These are phyloP conservation scores for Colletotrichum sp. DNA, from an alignment of 2,329 filamentous ascomycete genomes.

Conservation along the genomic window DNA sequence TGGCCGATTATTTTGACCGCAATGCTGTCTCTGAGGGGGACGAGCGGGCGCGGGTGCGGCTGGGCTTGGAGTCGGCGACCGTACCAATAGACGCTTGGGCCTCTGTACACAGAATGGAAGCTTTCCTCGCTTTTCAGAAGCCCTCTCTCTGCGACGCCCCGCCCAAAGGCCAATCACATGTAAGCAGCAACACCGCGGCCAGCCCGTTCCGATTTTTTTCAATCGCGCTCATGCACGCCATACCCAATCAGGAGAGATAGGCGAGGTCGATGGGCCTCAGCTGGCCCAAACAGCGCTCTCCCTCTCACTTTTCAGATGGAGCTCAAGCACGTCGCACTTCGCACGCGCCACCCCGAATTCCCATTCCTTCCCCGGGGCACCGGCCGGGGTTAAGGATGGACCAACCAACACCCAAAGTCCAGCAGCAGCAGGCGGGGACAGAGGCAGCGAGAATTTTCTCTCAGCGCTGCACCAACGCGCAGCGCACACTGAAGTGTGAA, in stretches of 20 bases:
- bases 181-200: neutral
- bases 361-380: constrained; percentile 15
- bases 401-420: neutral
- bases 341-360: constrained; percentile 19
- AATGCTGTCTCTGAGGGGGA: neutral
- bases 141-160: neutral
- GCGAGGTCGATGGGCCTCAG: neutral
- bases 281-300: constrained; percentile 6
- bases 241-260: constrained; percentile 7
- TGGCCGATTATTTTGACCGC: neutral
- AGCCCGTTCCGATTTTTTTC: constrained; percentile 1
- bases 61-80: neutral
- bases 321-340: neutral
- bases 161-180: constrained; percentile 20
- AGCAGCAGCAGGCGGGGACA: neutral
- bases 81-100: neutral
- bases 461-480: neutral
- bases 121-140: neutral
- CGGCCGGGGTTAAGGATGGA: neutral
- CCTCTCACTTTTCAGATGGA: neutral
- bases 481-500: neutral
- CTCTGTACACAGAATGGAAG: neutral
- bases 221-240: neutral
- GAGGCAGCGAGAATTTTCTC: constrained; percentile 17
- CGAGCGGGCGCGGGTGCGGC: neutral